phyloP scores from a whole-genome alignment of 345 rosid species.

The Pistacia integerrima region DNA sequence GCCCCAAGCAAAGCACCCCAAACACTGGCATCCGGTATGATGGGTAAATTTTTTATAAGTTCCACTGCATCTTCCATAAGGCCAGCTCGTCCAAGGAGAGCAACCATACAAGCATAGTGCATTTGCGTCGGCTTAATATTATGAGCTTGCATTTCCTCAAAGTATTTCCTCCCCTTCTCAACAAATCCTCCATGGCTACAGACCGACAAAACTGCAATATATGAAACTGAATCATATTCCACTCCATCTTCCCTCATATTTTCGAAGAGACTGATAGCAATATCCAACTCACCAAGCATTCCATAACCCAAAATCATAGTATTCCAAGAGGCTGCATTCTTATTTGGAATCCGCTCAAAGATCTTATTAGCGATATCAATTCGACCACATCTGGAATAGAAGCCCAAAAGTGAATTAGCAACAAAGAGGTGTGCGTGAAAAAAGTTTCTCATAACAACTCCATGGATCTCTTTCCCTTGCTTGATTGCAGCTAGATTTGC shows the following conservation, averaged over 20 bases:
- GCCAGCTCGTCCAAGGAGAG: slow-evolving; percentile 56
- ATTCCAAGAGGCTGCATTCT: slow-evolving; percentile 54
- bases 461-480: slow-evolving; percentile 58
- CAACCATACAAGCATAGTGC: slow-evolving; percentile 63
- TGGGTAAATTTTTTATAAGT: slow-evolving; percentile 34
- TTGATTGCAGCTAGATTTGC: slow-evolving; percentile 45
- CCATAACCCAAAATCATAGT: slow-evolving; percentile 52
- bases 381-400: slow-evolving; percentile 47
- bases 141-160: slow-evolving; percentile 36
- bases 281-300: slow-evolving; percentile 41
- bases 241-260: slow-evolving; percentile 39
- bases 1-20: slow-evolving; percentile 65
- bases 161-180: slow-evolving; percentile 45
- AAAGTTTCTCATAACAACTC: slow-evolving; percentile 33
- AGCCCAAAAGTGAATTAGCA: slow-evolving; percentile 54
- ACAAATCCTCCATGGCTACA: slow-evolving; percentile 58
- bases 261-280: slow-evolving; percentile 43
- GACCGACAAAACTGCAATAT: slow-evolving; percentile 48
- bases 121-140: slow-evolving; percentile 36
- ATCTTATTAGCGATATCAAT: slow-evolving; percentile 42
- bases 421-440: slow-evolving; percentile 42
- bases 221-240: slow-evolving; percentile 47
- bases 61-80: slow-evolving; percentile 41
- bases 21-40: slow-evolving; percentile 41
- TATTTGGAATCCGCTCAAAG: slow-evolving; percentile 34